Base-by-base conservation (phyloP, 2,329 filamentous ascomycete species). In the Ophiobolus disseminans region DNA sequence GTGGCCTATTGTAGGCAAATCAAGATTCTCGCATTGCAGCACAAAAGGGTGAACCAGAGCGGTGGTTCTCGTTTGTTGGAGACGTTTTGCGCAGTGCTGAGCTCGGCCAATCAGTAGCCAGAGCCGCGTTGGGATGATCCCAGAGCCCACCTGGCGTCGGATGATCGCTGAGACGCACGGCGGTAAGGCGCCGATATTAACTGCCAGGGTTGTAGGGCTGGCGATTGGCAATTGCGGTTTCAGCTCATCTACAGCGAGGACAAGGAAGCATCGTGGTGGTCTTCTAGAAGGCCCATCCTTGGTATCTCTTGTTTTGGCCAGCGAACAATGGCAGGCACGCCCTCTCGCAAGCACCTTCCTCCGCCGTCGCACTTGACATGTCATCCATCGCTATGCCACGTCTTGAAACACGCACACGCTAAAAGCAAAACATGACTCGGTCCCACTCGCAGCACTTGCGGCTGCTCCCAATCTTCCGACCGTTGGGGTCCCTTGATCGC, bases 151-250 rank as follows among this genome's bases (percentile, higher is more conserved):
- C 39, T 21, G 26, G 39, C 20, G 34, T 14, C 26, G 39, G 48
- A 43, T 40, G 41, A 46, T 41, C 46, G 50, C 19, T 44, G 48
- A 58, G 54, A 49, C 49, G 49, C 45, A 53, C 41, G 57, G 55
- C 48, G 50, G 51, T 32, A 50, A 43, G 50, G 32, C 43, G 57
- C 52, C 46, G 57, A 60, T 40, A 58, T 60, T 58, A 45, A 31
- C 36, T 21, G 43, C 37, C 26, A 32, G 30, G 10, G 32, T 32
- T 16, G 17, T 22, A 38, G 48, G 32, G 41, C 32, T 30, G 41
- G 20, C 20, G 21, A 23, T n/a, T 22, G n/a, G n/a, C n/a, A n/a
- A n/a, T n/a, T n/a, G n/a, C n/a, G n/a, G n/a, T n/a, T n/a, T n/a
- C n/a, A n/a, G n/a, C n/a, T n/a, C n/a, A n/a, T n/a, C n/a, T n/a